Base-by-base conservation (phyloP, 805 yeast species). In the Lipomyces kockii region DNA sequence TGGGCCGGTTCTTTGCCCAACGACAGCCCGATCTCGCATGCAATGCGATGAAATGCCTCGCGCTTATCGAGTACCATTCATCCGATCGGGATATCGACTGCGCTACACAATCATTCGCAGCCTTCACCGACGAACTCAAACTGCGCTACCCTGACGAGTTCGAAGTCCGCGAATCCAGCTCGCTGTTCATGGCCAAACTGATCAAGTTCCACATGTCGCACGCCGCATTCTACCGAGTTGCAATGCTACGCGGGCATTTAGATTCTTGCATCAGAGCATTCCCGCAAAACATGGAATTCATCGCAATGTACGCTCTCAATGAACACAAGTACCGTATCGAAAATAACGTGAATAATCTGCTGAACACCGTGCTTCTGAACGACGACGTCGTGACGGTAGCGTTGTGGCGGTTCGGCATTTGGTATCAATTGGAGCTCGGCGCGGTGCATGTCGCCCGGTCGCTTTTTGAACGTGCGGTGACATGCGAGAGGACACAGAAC, bases 381-480 rank as follows among this genome's bases (percentile, higher is more conserved):
- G 46, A 63, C 12, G 53, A 22, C 9, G n/a, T 37, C 17, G 27
- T 39, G 17, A 37, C 70, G 3, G 37, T 66, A 12, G 25, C n/a
- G 8, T 53, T 61, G 5, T 65, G 68, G 70, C 56, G 46, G 8
- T 49, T 63, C 34, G 71, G 68, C 4, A 46, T 66, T 7, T 37
- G 35, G 12, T 68, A 63, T 25, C 65, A 66, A 27, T 11, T 43
- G 11, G 43, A 27, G 9, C 17, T 52, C 20, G 61, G 60, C 11
- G 25, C 32, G 4, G 37, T 20, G 14, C 63, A 68, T 43, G 64
- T 32, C 39, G 71, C 49, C 1, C 57, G 71, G 3, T 14, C 58
- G 17, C 11, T 51, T 7, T 63, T 63, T 53, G 68, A 63, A 29
- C 59, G 57, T 2, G 71, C 71, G 17, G 63, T 67, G 11, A 46